phyloP scores from a whole-genome alignment of 768 basidiomycete species.

The Xerocomellus chrysenteron region DNA sequence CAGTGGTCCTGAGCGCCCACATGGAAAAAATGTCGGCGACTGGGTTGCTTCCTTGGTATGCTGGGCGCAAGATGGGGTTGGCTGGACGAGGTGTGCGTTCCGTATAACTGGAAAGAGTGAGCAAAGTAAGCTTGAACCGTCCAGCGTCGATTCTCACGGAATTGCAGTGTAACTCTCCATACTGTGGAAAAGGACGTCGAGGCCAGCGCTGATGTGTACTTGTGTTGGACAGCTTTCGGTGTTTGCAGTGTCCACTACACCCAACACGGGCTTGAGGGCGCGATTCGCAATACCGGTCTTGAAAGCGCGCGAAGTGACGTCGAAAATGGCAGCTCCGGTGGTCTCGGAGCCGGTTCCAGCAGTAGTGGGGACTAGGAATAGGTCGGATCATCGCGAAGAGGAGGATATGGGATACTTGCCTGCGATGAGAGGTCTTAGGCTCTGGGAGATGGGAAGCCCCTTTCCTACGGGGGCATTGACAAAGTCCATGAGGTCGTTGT shows the following conservation, averaged over 20 bases:
- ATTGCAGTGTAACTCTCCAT: conserved; percentile 94
- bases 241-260: conserved; percentile 85
- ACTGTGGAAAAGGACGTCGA: conserved; percentile 95
- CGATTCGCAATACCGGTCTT: conserved; percentile 96
- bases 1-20: conserved; percentile 89
- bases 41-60: conserved; percentile 92
- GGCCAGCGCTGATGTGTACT: conserved; percentile 91
- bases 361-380: conserved; percentile 57
- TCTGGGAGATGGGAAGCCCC: conserved; percentile 76
- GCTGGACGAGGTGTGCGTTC: conserved; percentile 86
- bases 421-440: conserved; percentile 82
- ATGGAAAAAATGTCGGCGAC: conserved; percentile 94
- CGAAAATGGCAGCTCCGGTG: conserved; percentile 91
- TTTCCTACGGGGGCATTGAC: conserved; percentile 96
- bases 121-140: not conserved
- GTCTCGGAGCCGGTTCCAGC: conserved; percentile 94
- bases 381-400: not conserved
- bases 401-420: conserved; percentile 36
- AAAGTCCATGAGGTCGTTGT: conserved; percentile 92
- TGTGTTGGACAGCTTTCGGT: conserved; percentile 90
- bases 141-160: conserved; percentile 51
- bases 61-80: conserved; percentile 88
- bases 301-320: conserved; percentile 88
- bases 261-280: conserved; percentile 86
- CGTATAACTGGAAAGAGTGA: conserved; percentile 58